phyloP scores from a whole-genome alignment of 352 stramenopile species.

The Globisporangium paddicum region DNA sequence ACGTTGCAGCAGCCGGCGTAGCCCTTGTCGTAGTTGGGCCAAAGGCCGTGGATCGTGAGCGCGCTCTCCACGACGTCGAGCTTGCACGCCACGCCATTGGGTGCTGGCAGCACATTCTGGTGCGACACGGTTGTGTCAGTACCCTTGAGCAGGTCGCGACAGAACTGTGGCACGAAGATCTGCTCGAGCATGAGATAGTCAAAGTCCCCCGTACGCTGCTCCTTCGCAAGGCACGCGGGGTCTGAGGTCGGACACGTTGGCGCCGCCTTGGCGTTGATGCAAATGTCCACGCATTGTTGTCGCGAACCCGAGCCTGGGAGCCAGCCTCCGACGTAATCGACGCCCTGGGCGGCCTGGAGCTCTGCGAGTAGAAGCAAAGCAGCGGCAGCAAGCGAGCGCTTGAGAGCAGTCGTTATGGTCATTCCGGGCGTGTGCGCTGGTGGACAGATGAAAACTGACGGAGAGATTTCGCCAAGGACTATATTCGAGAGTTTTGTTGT shows the following conservation, averaged over 20 bases:
- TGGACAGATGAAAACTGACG: neutral
- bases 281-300: slow-evolving; percentile 70
- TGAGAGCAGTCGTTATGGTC: neutral
- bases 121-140: slow-evolving; percentile 74
- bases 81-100: slow-evolving; percentile 43
- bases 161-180: slow-evolving; percentile 76
- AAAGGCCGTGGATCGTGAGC: slow-evolving; percentile 70
- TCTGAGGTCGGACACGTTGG: slow-evolving; percentile 52
- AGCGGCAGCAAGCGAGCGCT: neutral
- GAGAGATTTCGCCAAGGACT: neutral
- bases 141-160: slow-evolving; percentile 62
- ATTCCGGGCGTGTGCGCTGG: neutral
- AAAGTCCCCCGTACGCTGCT: slow-evolving; percentile 59
- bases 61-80: slow-evolving; percentile 29
- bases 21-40: slow-evolving; percentile 69
- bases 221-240: slow-evolving; percentile 51
- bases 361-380: neutral
- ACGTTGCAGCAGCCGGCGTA: slow-evolving; percentile 74
- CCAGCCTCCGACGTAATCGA: slow-evolving; percentile 65
- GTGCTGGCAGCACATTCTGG: slow-evolving; percentile 63
- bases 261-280: slow-evolving; percentile 44
- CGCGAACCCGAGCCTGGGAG: slow-evolving; percentile 25
- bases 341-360: slow-evolving; percentile 9
- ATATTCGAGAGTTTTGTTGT: no score
- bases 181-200: slow-evolving; percentile 77